Evolutionary conservation across 805 yeast genomes (phyloP).

Genomic region (Torulaspora maleeae): DNA sequence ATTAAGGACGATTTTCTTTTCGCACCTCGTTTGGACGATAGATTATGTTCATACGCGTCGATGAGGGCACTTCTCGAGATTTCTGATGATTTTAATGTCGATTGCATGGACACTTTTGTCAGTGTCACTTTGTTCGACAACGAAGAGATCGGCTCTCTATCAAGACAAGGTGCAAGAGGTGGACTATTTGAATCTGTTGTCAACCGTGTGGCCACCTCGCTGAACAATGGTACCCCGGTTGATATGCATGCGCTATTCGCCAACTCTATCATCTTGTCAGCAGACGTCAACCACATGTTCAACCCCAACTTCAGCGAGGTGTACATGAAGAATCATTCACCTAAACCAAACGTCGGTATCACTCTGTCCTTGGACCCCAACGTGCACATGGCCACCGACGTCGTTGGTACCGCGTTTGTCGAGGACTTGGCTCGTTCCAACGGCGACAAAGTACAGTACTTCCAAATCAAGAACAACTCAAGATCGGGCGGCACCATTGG

Average conservation of each 20-base stretch:
- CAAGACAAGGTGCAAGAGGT: conserved; percentile 80
- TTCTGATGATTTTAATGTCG: conserved; percentile 40
- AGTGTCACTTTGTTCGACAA: conserved; percentile 67
- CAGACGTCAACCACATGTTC: conserved; percentile 78
- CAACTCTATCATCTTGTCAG: conserved; percentile 72
- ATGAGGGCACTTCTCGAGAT: conserved; percentile 51
- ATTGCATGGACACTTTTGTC: conserved; percentile 42
- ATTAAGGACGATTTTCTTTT: conserved; percentile 68
- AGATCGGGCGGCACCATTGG: conserved; percentile 91
- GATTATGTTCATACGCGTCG: conserved; percentile 76
- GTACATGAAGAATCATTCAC: conserved; percentile 73
- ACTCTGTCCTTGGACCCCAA: conserved; percentile 70
- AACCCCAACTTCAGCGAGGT: conserved; percentile 72
- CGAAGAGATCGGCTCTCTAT: conserved; percentile 79
- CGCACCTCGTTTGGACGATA: conserved; percentile 82
- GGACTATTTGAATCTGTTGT: conserved; percentile 64
- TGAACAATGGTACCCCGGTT: conserved; percentile 23
- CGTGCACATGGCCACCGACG: conserved; percentile 80
- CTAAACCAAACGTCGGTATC: conserved; percentile 73
- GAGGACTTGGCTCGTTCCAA: conserved; percentile 65
- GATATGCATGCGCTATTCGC: conserved; percentile 49
- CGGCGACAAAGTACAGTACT: conserved; percentile 66
- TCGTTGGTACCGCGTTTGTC: conserved; percentile 62
- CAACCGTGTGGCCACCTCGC: conserved; percentile 45
- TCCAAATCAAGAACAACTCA: conserved; percentile 81